Base-by-base conservation (phyloP, 371 early-diverging fungal genomes). In the Mucor saturninus region DNA sequence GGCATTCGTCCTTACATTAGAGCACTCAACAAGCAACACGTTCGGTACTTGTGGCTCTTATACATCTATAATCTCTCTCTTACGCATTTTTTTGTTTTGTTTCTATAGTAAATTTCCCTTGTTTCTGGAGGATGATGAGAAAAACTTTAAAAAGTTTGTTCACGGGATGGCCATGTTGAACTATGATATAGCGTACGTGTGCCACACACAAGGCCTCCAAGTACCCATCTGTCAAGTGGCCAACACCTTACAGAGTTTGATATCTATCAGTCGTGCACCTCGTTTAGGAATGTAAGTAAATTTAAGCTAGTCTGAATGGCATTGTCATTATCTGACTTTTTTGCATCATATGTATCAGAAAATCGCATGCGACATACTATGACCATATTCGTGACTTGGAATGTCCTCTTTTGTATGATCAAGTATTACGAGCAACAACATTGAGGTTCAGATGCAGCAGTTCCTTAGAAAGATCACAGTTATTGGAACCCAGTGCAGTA, bases 131-230 rank as follows among this genome's bases (percentile, higher is more conserved):
- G 61, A 75, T 65, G 63, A 69, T 48, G 87, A 87, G 58, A 68
- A 72, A 43, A 88, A 90, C 56, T 62, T 77, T 14, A 73, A 83
- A 32, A 62, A 69, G 21, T 92, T 91, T 71, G 74, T 86, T 0
- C 75, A 84, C 0, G 97, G 93, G 2, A 77, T 97, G 67, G 80
- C 89, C 5, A 91, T 95, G 90, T 76, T 97, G 30, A 90, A 91
- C 65, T 97, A 91, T 68, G 83, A 95, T 61, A 83, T 96, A 56
- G 91, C 89, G 0, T 95, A 90, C 67, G 72, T 96, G 14, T 95
- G 95, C 67, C 82, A 88, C 69, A 85, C 92, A 3, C 94, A 93
- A 70, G 93, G 93, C 37, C 85, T 95, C 6, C 72, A 81, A 1
- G 84, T 95, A 40, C 84, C 89, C 2, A 62, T 86, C 5, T 73